A percentile compares a stretch with the other conserved stretches of the same genome.
Conservation (phyloP, 1,284 basidiomycete species). For the Calocybe gambosa region DNA sequence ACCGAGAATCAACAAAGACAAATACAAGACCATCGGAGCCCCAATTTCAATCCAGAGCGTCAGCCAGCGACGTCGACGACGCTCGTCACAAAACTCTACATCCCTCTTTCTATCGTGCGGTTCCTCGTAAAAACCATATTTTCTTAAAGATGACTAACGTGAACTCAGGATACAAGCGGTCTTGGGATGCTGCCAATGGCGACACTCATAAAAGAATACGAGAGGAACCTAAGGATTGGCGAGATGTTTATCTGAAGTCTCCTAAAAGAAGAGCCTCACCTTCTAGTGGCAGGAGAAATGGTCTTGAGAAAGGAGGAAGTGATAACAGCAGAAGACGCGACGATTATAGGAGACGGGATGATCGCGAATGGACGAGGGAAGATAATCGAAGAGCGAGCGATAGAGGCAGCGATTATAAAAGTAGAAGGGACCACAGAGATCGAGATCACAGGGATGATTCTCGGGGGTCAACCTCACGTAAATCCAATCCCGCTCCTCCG, state of each 20-base stretch:
- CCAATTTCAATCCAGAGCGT: background rate
- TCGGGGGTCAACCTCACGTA: conserved; percentile 15
- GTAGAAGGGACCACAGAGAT: conserved; percentile 17
- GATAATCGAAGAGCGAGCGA: conserved; percentile 20
- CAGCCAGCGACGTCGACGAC: background rate
- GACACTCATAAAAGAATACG: conserved; percentile 44
- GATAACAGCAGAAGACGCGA: conserved; percentile 17
- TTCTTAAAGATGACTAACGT: conserved; percentile 68
- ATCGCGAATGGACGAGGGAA: conserved; percentile 24
- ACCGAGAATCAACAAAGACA: no score
- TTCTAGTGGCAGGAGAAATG: conserved; percentile 32
- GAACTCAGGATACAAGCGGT: conserved; percentile 76
- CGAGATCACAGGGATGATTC: conserved; percentile 18
- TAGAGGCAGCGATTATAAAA: conserved; percentile 18
- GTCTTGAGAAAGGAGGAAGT: conserved; percentile 33
- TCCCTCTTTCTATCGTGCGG: conserved; percentile 62
- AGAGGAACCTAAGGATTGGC: conserved; percentile 63
- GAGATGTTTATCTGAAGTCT: conserved; percentile 62
- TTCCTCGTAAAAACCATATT: conserved; percentile 65
- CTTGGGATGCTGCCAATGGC: conserved; percentile 54
- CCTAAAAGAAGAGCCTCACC: conserved; percentile 30
- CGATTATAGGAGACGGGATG: conserved; percentile 12
- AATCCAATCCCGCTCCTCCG: background rate
- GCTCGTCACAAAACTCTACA: conserved; percentile 3
- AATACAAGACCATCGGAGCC: background rate